These are phyloP conservation scores for Smallanthus sonchifolius DNA, from an alignment of 129 eudicot species.

Conservation along the genomic window DNA sequence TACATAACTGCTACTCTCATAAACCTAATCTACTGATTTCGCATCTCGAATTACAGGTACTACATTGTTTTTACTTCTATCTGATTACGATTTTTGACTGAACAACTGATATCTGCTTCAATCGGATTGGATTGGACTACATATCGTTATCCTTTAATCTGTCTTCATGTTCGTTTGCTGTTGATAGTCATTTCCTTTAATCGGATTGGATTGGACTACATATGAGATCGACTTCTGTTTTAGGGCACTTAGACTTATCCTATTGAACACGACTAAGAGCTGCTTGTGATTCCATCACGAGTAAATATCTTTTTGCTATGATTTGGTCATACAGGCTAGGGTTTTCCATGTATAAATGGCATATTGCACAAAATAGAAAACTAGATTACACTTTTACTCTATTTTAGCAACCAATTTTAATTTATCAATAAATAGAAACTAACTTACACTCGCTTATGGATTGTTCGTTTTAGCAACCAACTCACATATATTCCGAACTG, in stretches of 20 bases:
- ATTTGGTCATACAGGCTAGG: neutral
- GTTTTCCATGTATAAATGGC: neutral
- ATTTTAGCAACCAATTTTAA: neutral
- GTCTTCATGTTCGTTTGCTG: slow-evolving; percentile 6
- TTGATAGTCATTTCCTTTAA: too few relatives aligned
- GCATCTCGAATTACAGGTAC: neutral
- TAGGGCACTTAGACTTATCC: neutral
- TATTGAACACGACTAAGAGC: neutral
- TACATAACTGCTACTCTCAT: neutral
- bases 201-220: too few relatives aligned
- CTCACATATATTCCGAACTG: neutral
- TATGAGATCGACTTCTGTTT: neutral
- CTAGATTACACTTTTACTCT: neutral
- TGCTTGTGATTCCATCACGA: neutral
- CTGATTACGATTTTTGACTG: neutral
- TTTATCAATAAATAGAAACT: neutral
- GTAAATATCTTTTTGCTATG: neutral
- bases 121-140: neutral
- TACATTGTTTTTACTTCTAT: slow-evolving; percentile 1
- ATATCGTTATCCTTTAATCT: neutral
- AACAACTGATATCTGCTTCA: neutral
- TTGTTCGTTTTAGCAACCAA: neutral
- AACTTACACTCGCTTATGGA: neutral
- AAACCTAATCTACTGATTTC: neutral
- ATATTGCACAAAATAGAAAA: neutral